Evolutionary conservation across 768 basidiomycete species (phyloP).

Genomic region (Termitomyces sp.): DNA sequence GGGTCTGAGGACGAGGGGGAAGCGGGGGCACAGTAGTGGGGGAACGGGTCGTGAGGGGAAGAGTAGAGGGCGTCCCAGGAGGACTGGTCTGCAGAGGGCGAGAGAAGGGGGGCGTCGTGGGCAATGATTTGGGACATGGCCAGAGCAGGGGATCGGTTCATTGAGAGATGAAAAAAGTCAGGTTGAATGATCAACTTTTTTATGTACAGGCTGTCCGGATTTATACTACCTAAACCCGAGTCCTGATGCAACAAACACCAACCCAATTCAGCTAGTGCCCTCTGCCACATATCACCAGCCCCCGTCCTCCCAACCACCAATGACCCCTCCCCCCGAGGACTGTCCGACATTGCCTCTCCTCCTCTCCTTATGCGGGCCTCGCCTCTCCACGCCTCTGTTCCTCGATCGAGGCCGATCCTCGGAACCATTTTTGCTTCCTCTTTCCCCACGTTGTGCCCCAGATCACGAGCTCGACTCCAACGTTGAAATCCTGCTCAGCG

Average conservation of each 20-base stretch:
- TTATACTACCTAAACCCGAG: constrained; percentile 23
- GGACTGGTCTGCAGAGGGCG: constrained; percentile 38
- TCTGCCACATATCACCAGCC: background rate
- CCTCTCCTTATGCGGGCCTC: constrained; percentile 10
- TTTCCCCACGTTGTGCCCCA: constrained; percentile 16
- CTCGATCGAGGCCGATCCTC: constrained; percentile 19
- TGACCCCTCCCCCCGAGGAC: constrained; percentile 16
- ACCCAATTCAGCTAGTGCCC: background rate
- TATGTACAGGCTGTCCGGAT: constrained; percentile 21
- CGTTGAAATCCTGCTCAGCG: background rate
- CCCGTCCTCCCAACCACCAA: too few species aligned
- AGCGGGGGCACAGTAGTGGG: constrained; percentile 45
- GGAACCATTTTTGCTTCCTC: constrained; percentile 14
- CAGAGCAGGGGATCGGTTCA: constrained; percentile 28
- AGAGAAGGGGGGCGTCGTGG: constrained; percentile 52
- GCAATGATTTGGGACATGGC: constrained; percentile 57
- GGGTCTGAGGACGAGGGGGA: constrained; percentile 45
- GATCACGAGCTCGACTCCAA: constrained; percentile 12
- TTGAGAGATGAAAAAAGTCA: constrained; percentile 15
- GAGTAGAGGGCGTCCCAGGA: constrained; percentile 43
- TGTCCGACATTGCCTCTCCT: constrained; percentile 5
- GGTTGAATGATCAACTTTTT: constrained; percentile 21
- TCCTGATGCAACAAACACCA: constrained; percentile 2
- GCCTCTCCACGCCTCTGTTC: constrained; percentile 13
- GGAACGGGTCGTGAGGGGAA: constrained; percentile 37